A percentile compares a stretch with the other conserved stretches of the same genome.
Conservation (phyloP, 352 stramenopile genomes). For the Globisporangium heterothallicum region DNA sequence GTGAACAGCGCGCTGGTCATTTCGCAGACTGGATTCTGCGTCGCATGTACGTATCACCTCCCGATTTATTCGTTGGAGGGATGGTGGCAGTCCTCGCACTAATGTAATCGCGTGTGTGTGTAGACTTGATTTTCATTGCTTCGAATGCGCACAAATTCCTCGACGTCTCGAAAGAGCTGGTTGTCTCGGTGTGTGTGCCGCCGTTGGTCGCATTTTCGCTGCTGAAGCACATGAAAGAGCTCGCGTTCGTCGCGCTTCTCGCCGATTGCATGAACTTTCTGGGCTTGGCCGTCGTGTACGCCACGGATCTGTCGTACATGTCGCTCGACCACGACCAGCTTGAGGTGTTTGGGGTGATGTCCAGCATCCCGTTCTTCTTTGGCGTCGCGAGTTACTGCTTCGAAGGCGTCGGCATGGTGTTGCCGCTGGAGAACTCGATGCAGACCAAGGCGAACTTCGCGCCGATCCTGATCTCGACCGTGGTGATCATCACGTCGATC, state of each 20-base stretch:
- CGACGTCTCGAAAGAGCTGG: conserved; percentile 40
- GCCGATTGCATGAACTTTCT: conserved; percentile 87
- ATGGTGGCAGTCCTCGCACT: no score
- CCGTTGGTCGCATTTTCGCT: conserved; percentile 78
- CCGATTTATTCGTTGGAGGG: no score
- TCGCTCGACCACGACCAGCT: conserved; percentile 39
- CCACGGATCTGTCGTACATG: conserved; percentile 78
- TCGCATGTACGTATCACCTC: conserved; percentile 54
- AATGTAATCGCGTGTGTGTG: not conserved
- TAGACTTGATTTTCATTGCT: conserved; percentile 90
- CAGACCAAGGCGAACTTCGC: conserved; percentile 71
- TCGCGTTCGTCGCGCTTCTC: conserved; percentile 84
- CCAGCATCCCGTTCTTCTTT: conserved; percentile 83
- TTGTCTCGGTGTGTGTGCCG: conserved; percentile 54
- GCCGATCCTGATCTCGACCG: conserved; percentile 54
- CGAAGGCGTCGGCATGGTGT: conserved; percentile 86
- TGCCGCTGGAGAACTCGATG: conserved; percentile 87
- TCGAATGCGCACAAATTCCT: conserved; percentile 82
- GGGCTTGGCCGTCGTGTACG: conserved; percentile 77
- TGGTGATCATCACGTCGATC: conserved; percentile 81
- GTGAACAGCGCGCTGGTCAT: conserved; percentile 86
- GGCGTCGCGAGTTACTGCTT: conserved; percentile 89
- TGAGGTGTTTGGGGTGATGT: conserved; percentile 53
- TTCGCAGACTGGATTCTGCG: conserved; percentile 86
- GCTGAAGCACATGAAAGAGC: conserved; percentile 82